Evolutionary conservation across 495 filamentous ascomycete species (phyloP).

Genomic region (Halenospora varia): DNA sequence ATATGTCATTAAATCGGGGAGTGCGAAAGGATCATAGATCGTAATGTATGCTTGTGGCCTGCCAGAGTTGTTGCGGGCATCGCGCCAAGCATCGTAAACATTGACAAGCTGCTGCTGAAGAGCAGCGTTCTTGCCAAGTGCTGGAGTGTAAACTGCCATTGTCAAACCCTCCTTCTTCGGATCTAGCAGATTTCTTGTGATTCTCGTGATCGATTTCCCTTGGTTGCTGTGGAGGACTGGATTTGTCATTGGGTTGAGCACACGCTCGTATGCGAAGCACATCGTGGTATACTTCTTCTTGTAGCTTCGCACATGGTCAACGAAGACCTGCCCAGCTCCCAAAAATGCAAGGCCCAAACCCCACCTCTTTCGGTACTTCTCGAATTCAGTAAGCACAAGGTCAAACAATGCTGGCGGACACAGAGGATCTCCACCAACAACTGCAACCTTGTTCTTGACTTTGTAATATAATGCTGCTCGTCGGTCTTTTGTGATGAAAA

Average conservation of each 20-base stretch:
- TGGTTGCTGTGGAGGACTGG: slow-evolving; percentile 34
- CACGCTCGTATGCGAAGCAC: slow-evolving; percentile 38
- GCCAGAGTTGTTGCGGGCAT: slow-evolving; percentile 28
- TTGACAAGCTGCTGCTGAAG: slow-evolving; percentile 31
- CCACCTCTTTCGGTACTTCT: slow-evolving; percentile 27
- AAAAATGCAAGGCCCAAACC: slow-evolving; percentile 35
- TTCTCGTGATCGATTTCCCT: slow-evolving; percentile 35
- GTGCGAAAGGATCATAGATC: slow-evolving; percentile 39
- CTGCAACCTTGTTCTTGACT: slow-evolving; percentile 31
- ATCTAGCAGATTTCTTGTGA: slow-evolving; percentile 35
- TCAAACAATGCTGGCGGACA: slow-evolving; percentile 25
- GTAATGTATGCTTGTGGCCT: slow-evolving; percentile 39
- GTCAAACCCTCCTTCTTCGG: slow-evolving; percentile 31
- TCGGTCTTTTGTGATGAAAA: slow-evolving; percentile 34
- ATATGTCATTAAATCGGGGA: slow-evolving; percentile 39
- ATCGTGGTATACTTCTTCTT: slow-evolving; percentile 34
- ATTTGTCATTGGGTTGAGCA: slow-evolving; percentile 33
- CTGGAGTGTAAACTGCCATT: slow-evolving; percentile 34
- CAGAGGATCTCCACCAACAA: slow-evolving; percentile 39
- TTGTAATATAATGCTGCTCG: slow-evolving; percentile 40
- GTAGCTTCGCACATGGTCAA: no score
- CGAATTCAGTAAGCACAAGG: slow-evolving; percentile 34
- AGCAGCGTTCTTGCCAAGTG: slow-evolving; percentile 23
- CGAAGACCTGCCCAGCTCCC: slow-evolving; percentile 32
- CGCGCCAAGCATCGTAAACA: slow-evolving; percentile 39